A percentile compares a stretch with the other conserved stretches of the same genome.
Conservation (phyloP, 805 yeast genomes). For the Yarrowia osloensis region DNA sequence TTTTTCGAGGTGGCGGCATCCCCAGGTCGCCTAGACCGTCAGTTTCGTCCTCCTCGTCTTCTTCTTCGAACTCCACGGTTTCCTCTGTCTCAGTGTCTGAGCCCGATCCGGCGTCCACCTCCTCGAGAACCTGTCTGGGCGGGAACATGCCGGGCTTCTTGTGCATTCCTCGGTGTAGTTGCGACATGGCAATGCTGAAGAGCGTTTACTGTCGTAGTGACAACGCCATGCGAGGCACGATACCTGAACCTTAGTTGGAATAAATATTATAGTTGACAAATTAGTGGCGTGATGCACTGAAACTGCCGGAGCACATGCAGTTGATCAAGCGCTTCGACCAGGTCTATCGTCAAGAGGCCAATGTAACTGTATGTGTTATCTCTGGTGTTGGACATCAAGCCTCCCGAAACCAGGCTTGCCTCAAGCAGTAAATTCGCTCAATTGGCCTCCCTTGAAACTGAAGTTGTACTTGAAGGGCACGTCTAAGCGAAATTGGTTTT, state of each 20-base stretch:
- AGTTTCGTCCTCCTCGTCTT: not conserved
- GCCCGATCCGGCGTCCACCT: slow-evolving; percentile 4
- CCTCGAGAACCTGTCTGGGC: slow-evolving; percentile 5
- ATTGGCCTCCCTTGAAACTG: too few species aligned
- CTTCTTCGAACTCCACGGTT: not conserved
- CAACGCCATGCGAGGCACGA: slow-evolving; percentile 21
- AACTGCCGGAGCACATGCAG: too few species aligned
- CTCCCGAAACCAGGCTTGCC: too few species aligned
- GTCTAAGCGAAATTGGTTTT: too few species aligned
- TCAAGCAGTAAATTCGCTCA: too few species aligned
- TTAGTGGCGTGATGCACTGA: not conserved
- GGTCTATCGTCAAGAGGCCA: too few species aligned
- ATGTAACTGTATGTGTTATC: too few species aligned
- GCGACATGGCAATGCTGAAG: slow-evolving; percentile 1
- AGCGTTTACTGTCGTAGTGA: not conserved
- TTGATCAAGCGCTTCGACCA: too few species aligned
- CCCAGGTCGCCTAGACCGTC: slow-evolving; percentile 16
- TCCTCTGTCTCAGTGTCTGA: slow-evolving; percentile 26
- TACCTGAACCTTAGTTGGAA: not conserved
- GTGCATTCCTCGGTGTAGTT: slow-evolving; percentile 21
- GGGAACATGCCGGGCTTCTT: slow-evolving; percentile 18
- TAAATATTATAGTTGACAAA: not conserved
- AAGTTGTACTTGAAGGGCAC: too few species aligned
- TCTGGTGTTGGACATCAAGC: too few species aligned
- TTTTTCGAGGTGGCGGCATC: slow-evolving; percentile 9